A percentile compares a stretch with the other conserved stretches of the same genome.
Conservation (phyloP, 768 basidiomycete genomes). For the Boletus sp. region DNA sequence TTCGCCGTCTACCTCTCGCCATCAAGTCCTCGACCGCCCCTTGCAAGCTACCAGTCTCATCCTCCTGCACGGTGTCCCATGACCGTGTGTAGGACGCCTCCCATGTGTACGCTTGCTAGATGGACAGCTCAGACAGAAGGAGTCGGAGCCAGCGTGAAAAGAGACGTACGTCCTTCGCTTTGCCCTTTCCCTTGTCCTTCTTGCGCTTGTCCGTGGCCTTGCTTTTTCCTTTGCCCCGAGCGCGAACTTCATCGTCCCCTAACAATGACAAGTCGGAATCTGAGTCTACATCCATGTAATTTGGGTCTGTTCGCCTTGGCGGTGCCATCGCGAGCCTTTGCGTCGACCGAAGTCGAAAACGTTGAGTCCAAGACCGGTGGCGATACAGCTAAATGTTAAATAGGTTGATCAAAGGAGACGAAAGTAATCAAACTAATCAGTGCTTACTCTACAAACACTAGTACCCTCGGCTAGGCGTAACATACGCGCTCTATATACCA, state of each 20-base stretch:
- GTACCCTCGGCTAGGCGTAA: background rate
- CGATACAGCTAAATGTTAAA: background rate
- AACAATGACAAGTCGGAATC: slow-evolving; percentile 70
- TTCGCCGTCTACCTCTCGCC: slow-evolving; percentile 77
- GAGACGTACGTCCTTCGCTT: slow-evolving; percentile 32
- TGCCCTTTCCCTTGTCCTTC: slow-evolving; percentile 47
- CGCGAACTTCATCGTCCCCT: slow-evolving; percentile 45
- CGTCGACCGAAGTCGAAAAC: background rate
- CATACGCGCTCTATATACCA: background rate
- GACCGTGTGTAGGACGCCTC: slow-evolving; percentile 91
- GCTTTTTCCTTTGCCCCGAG: slow-evolving; percentile 55
- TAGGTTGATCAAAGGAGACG: background rate
- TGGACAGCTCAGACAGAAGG: slow-evolving; percentile 2
- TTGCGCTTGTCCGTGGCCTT: slow-evolving; percentile 51
- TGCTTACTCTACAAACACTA: background rate
- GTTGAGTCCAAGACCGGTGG: background rate
- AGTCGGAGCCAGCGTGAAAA: background rate
- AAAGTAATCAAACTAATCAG: too few species aligned
- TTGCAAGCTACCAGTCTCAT: slow-evolving; percentile 88
- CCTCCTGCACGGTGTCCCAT: slow-evolving; percentile 98
- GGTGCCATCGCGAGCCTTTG: slow-evolving; percentile 21
- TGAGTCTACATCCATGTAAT: slow-evolving; percentile 57
- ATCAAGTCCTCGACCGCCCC: slow-evolving; percentile 86
- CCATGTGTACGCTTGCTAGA: slow-evolving; percentile 87
- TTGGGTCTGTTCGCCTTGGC: slow-evolving; percentile 25